Evolutionary conservation across 1,284 basidiomycete genomes (phyloP), one percentile per base, ranked within the genome.

Genomic region (Sanguinoderma infundibulare): DNA sequence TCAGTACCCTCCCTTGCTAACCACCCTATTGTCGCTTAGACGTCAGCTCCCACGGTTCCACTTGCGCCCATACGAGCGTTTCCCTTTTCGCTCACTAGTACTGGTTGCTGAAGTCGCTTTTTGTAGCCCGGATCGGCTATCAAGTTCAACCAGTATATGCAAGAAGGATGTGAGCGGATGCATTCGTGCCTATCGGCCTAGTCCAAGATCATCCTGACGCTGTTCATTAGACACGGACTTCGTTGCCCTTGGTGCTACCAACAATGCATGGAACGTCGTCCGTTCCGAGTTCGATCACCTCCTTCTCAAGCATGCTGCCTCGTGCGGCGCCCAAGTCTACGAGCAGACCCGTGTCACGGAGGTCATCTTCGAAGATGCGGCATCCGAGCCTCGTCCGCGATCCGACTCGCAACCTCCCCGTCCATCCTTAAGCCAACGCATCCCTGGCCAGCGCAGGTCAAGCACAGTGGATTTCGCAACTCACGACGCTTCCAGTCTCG

Each of bases 251-350:
- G 78, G 77, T 36, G 71, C 70, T 12, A 60, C 70, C 17, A 78
- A 78, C 62, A 72, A 67, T 49, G 67, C 78, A 1, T 80, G 78
- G 78, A 79, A 79, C 67, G 77, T 79, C 64, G 73, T 76, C 38
- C 77, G 79, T 36, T 73, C 79, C 36, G 75, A 80, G 61, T 79
- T 78, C 47, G 79, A 81, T 68, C 67, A 77, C 15, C 64, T 81
- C 9, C 74, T 81, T 20, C 70, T 80, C 39, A 66, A 75, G 15
- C 79, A 81, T 60, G 77, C 79, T 3, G 68, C 69, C 5, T 55
- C 63, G 9, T 70, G 60, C 52, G 79, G 79, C 28, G 75, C 67
- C 2, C 64, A 67, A 5, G 75, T 79, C 24, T 79, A 78, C 65
- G 75, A 79, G 46, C 71, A 74, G 35, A 75, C 73, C 7, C 73